A percentile compares a stretch with the other conserved stretches of the same genome.
Conservation (phyloP, 1,284 basidiomycete species). For the Athelia psychrophila region DNA sequence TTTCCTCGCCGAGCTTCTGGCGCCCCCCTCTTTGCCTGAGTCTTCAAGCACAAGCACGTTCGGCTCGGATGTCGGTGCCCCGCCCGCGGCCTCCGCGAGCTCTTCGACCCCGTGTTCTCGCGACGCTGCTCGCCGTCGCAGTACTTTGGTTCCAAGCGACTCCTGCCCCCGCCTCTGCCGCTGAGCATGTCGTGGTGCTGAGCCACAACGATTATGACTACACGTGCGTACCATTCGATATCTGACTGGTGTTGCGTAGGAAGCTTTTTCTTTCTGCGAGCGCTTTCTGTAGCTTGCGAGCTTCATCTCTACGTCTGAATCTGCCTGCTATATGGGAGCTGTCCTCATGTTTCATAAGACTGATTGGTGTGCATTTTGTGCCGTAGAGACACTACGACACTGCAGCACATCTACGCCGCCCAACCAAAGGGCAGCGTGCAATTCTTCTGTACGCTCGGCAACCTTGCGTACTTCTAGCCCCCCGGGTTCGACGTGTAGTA, state of each 20-base stretch:
- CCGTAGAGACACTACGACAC: neutral
- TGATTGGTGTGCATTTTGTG: too few species aligned
- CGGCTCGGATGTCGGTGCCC: conserved; percentile 11
- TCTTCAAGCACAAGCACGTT: neutral
- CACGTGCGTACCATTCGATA: neutral
- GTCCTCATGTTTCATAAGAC: neutral
- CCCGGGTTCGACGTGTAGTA: conserved; percentile 36
- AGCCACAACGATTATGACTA: neutral
- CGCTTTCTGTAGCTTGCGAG: too few species aligned
- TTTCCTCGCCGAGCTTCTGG: conserved; percentile 67
- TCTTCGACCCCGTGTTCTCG: conserved; percentile 74
- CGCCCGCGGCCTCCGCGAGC: conserved; percentile 52
- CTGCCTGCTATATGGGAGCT: neutral
- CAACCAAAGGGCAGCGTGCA: conserved; percentile 20
- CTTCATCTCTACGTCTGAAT: neutral
- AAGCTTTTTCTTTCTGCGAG: too few species aligned
- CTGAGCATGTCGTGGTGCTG: neutral
- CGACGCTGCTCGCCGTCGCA: conserved; percentile 58
- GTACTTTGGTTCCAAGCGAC: conserved; percentile 54
- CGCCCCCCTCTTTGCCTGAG: conserved; percentile 23
- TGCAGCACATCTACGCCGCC: neutral
- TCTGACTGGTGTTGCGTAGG: too few species aligned
- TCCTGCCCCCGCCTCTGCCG: conserved; percentile 28
- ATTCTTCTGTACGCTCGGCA: conserved; percentile 64
- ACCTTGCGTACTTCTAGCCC: conserved; percentile 44